Conservation (phyloP, 441 rosid species). For the Brassica hybrid region DNA sequence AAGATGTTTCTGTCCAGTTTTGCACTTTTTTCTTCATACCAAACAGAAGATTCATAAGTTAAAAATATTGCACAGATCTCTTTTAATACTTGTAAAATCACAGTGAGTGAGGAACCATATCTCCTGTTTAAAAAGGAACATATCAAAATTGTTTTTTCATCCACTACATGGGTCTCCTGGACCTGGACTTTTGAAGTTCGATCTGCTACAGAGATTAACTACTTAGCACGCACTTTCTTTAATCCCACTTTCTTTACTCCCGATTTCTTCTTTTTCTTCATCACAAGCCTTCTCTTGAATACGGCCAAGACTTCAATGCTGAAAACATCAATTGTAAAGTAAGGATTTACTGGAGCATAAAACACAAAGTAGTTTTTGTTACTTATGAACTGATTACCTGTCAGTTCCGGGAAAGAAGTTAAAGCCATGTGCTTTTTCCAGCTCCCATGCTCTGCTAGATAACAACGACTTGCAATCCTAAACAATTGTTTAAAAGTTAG, state of each 20-base stretch:
- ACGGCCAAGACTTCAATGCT: slow-evolving; percentile 90
- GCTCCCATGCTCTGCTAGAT: slow-evolving; percentile 69
- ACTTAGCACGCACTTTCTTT: slow-evolving; percentile 48
- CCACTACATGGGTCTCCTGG: slow-evolving; percentile 21
- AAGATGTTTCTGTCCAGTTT: slow-evolving; percentile 41
- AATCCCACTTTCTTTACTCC: slow-evolving; percentile 55
- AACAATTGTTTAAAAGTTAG: slow-evolving; percentile 25
- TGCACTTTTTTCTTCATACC: slow-evolving; percentile 38
- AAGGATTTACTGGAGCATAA: not conserved
- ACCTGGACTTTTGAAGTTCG: slow-evolving; percentile 16
- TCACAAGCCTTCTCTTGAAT: slow-evolving; percentile 64
- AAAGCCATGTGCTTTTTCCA: slow-evolving; percentile 89
- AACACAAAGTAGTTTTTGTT: not conserved
- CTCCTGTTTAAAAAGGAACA: slow-evolving; percentile 24
- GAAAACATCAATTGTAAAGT: slow-evolving; percentile 44
- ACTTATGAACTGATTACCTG: slow-evolving; percentile 51
- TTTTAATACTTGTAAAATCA: slow-evolving; percentile 26
- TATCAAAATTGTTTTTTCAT: slow-evolving; percentile 34
- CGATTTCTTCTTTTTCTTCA: slow-evolving; percentile 75
- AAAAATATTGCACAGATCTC: slow-evolving; percentile 28
- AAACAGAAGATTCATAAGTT: slow-evolving; percentile 1
- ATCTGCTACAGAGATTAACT: slow-evolving; percentile 14
- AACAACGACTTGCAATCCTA: slow-evolving; percentile 87
- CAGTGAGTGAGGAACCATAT: slow-evolving; percentile 14
- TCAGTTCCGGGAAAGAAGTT: slow-evolving; percentile 96